Evolutionary conservation across 768 basidiomycete genomes (phyloP), one percentile per base, ranked within the genome.

Genomic region (Rhodosporidiobolus sp.): DNA sequence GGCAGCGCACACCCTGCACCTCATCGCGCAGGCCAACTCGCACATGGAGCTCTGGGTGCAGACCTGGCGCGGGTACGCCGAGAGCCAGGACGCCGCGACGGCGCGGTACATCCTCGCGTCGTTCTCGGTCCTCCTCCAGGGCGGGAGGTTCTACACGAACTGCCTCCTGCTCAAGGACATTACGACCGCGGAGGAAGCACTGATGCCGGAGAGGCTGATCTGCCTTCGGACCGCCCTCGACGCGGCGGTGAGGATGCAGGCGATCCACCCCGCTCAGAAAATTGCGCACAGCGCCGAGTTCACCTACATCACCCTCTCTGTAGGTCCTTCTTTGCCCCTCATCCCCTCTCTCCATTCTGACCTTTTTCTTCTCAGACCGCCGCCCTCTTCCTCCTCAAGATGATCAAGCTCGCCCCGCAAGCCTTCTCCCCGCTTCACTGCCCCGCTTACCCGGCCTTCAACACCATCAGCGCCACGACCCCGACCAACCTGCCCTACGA

Each of bases 331-430:
- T 30, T 49, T n/a, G 17, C 26, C 45, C 8, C 12, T n/a, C 49
- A 38, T 43, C 28, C 49, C 20, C 26, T 28, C 43, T 3, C 16
- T 2, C 24, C 38, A 43, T 43, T 43, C 38, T 43, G 38, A 43
- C 38, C 38, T 2, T 17, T n/a, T 7, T 12, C n/a, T 16, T 4
- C 48, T 11, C 56, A 74, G 74, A 65, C 69, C 34, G 54, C 69
- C 20, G 74, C 69, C 9, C 69, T 75, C 19, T 75, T 75, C 63
- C 63, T 75, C 9, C 69, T 75, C 58, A 75, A 75, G 43, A 75
- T 75, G 74, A 63, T 71, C 69, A 75, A 75, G 66, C 69, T 75
- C 48, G 45, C 63, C 48, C 74, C 74, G 3, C 28, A 57, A 30
- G 70, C 61, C 38, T 72, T 72, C 55, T 67, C 70, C 6, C 49